Evolutionary conservation across 2,329 filamentous ascomycete genomes (phyloP), one percentile per base, ranked within the genome.

Genomic region (Mollisia scopiformis): DNA sequence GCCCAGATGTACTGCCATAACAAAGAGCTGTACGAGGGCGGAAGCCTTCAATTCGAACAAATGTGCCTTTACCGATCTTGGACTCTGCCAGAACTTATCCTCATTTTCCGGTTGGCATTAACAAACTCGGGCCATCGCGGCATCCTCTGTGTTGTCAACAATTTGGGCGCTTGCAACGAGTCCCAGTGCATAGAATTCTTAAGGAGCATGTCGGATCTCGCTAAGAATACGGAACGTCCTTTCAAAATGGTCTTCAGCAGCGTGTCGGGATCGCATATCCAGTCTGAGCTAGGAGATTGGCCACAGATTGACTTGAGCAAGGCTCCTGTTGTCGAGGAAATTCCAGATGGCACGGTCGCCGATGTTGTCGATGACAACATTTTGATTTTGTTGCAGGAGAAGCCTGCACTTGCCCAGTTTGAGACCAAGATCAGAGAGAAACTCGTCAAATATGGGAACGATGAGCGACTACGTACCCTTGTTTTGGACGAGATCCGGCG

Each of bases 121-220:
- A 57, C 28, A 6, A 57, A 39, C 21, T 11, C 37, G 10, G 33
- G 25, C 1, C 27, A 61, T 28, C 35, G 49, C n/a, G 41, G 56
- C 10, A 37, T 46, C 16, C 35, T 33, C 14, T 21, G 49, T 19
- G 53, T 64, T 21, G 54, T 62, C 19, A 53, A 52, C 31, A 46
- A 57, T 25, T 30, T 64, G 14, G 62, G 62, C 25, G 10, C 54
- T 25, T 64, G 55, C 35, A 58, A 59, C 19, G 56, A 59, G 19
- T 57, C 62, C 4, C 25, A 41, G 6, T 39, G 37, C 14, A 16
- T 14, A 1, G 33, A 19, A 19, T 59, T 64, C 16, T 50, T 62
- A 30, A 23, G 39, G 35, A 50, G 50, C 14, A 13, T 60, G 14
- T 54, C 23, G 27, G n/a, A 41, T 27, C 37, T 57, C 1, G 39